Percentiles rank a stretch among this genome's conserved stretches.
These are phyloP conservation scores for Gastrolobium villosum DNA, from an alignment of 306 rosid species.

Conservation along the genomic window DNA sequence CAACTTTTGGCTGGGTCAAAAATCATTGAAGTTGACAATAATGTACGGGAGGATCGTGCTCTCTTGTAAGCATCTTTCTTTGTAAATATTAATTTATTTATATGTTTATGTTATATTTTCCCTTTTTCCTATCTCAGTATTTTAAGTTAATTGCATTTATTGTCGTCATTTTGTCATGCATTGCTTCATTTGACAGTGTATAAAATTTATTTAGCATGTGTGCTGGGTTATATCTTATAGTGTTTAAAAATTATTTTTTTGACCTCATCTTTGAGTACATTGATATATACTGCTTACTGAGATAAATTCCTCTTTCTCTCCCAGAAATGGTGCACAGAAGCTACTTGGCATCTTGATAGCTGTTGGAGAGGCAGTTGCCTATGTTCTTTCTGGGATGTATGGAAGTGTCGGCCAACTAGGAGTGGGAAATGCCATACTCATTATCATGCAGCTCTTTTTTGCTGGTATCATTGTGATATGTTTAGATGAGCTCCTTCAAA, in stretches of 20 bases:
- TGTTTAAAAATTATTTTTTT: neutral
- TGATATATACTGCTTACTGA: neutral
- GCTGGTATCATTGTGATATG: conserved; percentile 85
- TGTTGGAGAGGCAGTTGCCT: conserved; percentile 84
- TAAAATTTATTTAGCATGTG: neutral
- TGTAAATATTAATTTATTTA: neutral
- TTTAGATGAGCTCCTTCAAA: conserved; percentile 84
- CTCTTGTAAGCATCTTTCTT: conserved; percentile 61
- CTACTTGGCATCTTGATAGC: conserved; percentile 83
- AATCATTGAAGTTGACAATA: conserved; percentile 77
- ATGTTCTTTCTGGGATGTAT: conserved; percentile 82
- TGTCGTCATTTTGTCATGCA: neutral
- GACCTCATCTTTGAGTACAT: no score
- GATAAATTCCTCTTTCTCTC: neutral
- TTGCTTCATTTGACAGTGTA: neutral
- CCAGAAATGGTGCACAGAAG: conserved; percentile 80
- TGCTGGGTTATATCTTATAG: neutral
- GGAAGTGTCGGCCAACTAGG: conserved; percentile 91
- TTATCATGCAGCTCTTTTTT: conserved; percentile 78
- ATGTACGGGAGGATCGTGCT: conserved; percentile 79
- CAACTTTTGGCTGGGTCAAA: conserved; percentile 73
- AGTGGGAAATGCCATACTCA: conserved; percentile 81
- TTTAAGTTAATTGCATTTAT: neutral
- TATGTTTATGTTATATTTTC: neutral
- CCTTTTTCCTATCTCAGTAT: neutral